These are phyloP conservation scores for Crithidia sp. DNA, from an alignment of 208 protist species.

Conservation along the genomic window DNA sequence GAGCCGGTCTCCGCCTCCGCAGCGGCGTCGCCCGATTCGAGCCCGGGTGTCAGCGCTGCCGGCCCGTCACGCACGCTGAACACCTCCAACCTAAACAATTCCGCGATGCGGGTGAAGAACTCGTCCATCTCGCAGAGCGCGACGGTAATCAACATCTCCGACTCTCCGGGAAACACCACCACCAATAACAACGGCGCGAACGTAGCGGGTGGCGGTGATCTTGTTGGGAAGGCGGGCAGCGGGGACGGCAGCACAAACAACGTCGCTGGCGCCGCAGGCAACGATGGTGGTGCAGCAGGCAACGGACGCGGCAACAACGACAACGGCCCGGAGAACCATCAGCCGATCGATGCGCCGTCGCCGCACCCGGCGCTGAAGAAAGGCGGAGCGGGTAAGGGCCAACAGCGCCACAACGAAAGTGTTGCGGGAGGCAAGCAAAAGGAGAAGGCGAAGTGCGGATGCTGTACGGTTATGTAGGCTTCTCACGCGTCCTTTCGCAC, in stretches of 20 bases:
- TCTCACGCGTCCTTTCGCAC: too few relatives aligned
- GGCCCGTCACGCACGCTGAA: conserved; percentile 5
- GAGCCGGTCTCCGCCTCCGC: not conserved
- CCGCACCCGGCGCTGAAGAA: not conserved
- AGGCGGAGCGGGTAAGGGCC: not conserved
- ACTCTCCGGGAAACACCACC: conserved; percentile 3
- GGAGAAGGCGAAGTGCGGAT: conserved; percentile 23
- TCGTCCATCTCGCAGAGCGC: conserved; percentile 12
- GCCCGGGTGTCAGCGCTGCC: not conserved
- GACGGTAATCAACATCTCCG: conserved; percentile 24
- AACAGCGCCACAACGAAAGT: not conserved
- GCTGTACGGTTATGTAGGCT: conserved; percentile 43
- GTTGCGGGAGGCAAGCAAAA: not conserved
- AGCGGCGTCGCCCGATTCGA: not conserved
- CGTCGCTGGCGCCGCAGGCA: not conserved
- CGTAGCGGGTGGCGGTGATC: not conserved
- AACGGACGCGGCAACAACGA: not conserved
- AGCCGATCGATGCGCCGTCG: conserved; percentile 10
- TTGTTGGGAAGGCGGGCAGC: conserved; percentile 1
- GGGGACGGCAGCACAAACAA: conserved; percentile 6
- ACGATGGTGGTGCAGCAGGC: not conserved
- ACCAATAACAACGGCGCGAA: conserved; percentile 1
- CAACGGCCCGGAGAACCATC: conserved; percentile 19
- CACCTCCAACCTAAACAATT: conserved; percentile 3
- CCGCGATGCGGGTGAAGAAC: conserved; percentile 7